Evolutionary conservation across 2,329 filamentous ascomycete species (phyloP).

Genomic region (Pseudogymnoascus sp.): DNA sequence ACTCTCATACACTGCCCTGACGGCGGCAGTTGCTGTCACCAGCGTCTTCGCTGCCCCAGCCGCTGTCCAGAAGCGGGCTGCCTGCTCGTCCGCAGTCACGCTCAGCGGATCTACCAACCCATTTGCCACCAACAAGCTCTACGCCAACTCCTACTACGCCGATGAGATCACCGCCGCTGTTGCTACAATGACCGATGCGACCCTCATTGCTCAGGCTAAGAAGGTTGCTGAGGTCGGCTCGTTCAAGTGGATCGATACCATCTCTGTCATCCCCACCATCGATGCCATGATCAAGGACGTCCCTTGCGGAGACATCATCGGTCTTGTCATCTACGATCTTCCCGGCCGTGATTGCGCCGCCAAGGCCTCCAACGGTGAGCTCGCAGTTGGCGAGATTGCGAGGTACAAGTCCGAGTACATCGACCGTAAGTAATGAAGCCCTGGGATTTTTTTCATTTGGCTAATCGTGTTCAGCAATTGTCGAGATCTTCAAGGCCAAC

Average conservation of each 20-base stretch:
- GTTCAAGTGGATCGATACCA: slow-evolving; percentile 45
- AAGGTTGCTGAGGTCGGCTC: slow-evolving; percentile 37
- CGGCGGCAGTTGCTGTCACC: slow-evolving; percentile 3
- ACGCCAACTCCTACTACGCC: slow-evolving; percentile 47
- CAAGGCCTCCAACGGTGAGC: slow-evolving; percentile 48
- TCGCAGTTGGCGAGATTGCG: slow-evolving; percentile 40
- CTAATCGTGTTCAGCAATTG: slow-evolving; percentile 36
- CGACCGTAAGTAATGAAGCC: slow-evolving; percentile 31
- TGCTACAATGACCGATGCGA: slow-evolving; percentile 45
- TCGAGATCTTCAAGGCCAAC: slow-evolving; percentile 19
- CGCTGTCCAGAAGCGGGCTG: slow-evolving; percentile 10
- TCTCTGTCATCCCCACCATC: slow-evolving; percentile 40
- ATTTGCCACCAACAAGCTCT: slow-evolving; percentile 40
- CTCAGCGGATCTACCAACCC: slow-evolving; percentile 35
- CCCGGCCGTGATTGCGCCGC: slow-evolving; percentile 51
- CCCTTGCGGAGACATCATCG: slow-evolving; percentile 38
- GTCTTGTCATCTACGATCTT: slow-evolving; percentile 45
- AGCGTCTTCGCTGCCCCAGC: slow-evolving; percentile 5
- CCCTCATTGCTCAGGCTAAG: slow-evolving; percentile 30
- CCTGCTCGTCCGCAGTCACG: slow-evolving; percentile 18
- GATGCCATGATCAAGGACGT: slow-evolving; percentile 37
- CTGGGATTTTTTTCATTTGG: slow-evolving; percentile 34
- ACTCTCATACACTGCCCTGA: not conserved
- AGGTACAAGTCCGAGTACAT: slow-evolving; percentile 48
- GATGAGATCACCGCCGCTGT: slow-evolving; percentile 45